Conservation (phyloP, 805 yeast genomes). For the Myxozyma kluyveri region DNA sequence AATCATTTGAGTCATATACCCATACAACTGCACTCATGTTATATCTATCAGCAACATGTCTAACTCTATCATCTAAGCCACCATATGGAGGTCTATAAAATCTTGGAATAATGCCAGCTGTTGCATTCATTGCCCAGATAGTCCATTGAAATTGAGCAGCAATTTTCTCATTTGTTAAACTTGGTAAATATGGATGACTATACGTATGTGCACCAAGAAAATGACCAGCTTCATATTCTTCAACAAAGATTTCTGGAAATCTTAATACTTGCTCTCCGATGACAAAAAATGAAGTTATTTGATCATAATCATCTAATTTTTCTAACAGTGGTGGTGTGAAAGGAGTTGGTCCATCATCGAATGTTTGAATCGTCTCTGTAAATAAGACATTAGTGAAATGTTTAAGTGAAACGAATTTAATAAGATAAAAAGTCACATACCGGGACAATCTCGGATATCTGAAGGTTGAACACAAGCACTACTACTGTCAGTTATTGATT, state of each 20-base stretch:
- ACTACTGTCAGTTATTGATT: too few relatives aligned
- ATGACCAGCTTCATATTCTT: conserved; percentile 63
- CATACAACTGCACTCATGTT: conserved; percentile 86
- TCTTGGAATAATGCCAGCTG: conserved; percentile 79
- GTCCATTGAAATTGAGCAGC: conserved; percentile 93
- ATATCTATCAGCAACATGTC: conserved; percentile 74
- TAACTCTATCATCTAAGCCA: conserved; percentile 81
- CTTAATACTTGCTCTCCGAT: conserved; percentile 77
- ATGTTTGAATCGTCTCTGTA: conserved; percentile 67
- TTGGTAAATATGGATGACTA: conserved; percentile 84
- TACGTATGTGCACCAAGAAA: conserved; percentile 86
- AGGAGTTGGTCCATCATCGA: conserved; percentile 92
- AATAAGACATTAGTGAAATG: neutral
- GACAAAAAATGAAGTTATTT: conserved; percentile 74
- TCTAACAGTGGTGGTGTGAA: conserved; percentile 61
- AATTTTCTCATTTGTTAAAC: conserved; percentile 71
- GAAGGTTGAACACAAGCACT: too few relatives aligned
- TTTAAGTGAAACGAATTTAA: neutral
- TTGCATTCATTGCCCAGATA: conserved; percentile 97
- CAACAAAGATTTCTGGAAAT: conserved; percentile 67
- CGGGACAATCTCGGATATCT: too few relatives aligned
- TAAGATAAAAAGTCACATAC: neutral
- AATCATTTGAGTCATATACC: conserved; percentile 90
- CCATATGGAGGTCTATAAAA: conserved; percentile 98
- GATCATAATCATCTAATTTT: conserved; percentile 43